A percentile compares a stretch with the other conserved stretches of the same genome.
Conservation (phyloP, 257 asterid species). For the Ehretia macrophylla region DNA sequence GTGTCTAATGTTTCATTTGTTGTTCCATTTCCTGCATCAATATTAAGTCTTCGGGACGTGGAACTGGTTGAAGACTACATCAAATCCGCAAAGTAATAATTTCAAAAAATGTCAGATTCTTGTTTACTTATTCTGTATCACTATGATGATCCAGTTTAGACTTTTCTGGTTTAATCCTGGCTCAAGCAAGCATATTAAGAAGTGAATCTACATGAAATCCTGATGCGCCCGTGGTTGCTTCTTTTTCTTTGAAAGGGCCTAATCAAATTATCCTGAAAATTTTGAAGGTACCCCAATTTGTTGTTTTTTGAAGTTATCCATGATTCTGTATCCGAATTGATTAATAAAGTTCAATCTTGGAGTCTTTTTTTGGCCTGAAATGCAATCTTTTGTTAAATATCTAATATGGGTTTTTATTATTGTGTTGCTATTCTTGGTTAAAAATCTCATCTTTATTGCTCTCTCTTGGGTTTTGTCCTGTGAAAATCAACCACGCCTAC, state of each 20-base stretch:
- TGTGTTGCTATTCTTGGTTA: constrained; percentile 13
- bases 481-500: constrained; percentile 69
- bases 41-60: background rate
- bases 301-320: too few relatives aligned
- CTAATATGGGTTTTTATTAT: constrained; percentile 11
- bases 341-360: too few relatives aligned
- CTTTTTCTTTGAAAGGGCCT: background rate
- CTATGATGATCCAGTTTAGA: background rate
- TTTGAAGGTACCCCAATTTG: background rate
- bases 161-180: background rate
- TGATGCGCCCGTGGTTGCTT: background rate
- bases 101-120: background rate
- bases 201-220: constrained; percentile 13
- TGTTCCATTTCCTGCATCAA: background rate
- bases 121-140: background rate
- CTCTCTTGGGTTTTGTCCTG: too few relatives aligned
- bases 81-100: background rate
- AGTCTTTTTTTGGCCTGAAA: constrained; percentile 17
- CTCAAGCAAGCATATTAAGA: constrained; percentile 2
- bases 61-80: constrained; percentile 2
- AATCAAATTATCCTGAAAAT: background rate
- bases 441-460: constrained; percentile 24
- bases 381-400: constrained; percentile 48
- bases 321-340: too few relatives aligned
- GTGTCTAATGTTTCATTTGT: background rate